phyloP scores from a whole-genome alignment of 805 yeast genomes.

The Schwanniomyces yamadae region DNA sequence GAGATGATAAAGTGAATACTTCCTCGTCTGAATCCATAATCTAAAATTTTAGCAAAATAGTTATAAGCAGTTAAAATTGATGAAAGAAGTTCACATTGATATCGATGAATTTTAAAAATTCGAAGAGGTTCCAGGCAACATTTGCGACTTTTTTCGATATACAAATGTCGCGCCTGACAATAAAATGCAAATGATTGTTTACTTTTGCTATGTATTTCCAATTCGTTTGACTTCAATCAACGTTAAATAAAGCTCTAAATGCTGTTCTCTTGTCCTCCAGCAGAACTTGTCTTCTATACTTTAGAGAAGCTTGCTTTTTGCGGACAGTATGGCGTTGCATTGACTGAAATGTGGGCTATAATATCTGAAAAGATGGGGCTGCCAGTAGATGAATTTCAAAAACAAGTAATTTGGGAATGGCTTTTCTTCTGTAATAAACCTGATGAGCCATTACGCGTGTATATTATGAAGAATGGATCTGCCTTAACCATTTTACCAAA shows the following conservation, averaged over 20 bases:
- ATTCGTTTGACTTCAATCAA: neutral
- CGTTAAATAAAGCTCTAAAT: conserved; percentile 3
- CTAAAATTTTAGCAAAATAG: no score
- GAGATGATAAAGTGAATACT: conserved; percentile 45
- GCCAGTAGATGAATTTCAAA: conserved; percentile 33
- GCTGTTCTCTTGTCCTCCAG: conserved; percentile 25
- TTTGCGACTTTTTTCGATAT: neutral
- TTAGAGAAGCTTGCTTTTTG: conserved; percentile 31
- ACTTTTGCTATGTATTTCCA: neutral
- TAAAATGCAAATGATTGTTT: conserved; percentile 3
- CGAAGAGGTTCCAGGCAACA: conserved; percentile 2
- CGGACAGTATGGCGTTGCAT: conserved; percentile 29
- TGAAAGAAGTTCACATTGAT: no score
- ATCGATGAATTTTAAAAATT: no score
- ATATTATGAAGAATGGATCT: conserved; percentile 12
- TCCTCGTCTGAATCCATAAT: conserved; percentile 43
- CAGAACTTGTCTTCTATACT: conserved; percentile 22
- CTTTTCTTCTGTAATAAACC: conserved; percentile 23
- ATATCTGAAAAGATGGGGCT: conserved; percentile 17
- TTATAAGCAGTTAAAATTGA: no score
- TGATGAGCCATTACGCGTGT: conserved; percentile 12
- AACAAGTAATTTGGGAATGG: conserved; percentile 42
- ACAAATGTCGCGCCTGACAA: neutral
- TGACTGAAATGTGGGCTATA: conserved; percentile 27
- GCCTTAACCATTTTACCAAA: conserved; percentile 16